phyloP scores from a whole-genome alignment of 2,329 filamentous ascomycete genomes.

The Colletotrichum echinochloae region DNA sequence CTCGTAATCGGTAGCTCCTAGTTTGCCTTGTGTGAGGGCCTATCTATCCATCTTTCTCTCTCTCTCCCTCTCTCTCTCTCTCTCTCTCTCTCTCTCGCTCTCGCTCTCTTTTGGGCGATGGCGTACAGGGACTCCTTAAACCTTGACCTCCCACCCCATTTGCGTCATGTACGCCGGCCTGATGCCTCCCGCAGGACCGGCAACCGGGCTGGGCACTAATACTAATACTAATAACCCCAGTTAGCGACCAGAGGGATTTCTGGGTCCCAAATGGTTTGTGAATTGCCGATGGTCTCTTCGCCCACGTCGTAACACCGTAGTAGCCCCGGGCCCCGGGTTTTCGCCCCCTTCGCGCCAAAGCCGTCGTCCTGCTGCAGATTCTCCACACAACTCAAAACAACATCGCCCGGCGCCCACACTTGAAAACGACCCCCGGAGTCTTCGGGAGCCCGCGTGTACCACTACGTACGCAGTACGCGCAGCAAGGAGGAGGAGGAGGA shows the following conservation, averaged over 20 bases:
- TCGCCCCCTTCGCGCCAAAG: too few relatives aligned
- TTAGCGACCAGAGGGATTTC: too few relatives aligned
- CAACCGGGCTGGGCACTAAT: constrained; percentile 14
- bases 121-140: constrained; percentile 8
- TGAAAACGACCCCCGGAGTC: too few relatives aligned
- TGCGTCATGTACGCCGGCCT: constrained; percentile 27
- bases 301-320: neutral
- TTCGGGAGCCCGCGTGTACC: too few relatives aligned
- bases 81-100: too few relatives aligned
- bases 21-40: neutral
- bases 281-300: constrained; percentile 28
- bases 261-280: too few relatives aligned
- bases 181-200: neutral
- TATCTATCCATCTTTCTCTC: too few relatives aligned
- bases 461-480: too few relatives aligned
- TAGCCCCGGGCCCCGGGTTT: too few relatives aligned
- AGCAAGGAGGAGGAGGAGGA: neutral
- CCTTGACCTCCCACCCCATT: constrained; percentile 8
- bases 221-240: constrained; percentile 21
- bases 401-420: neutral
- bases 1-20: constrained; percentile 15
- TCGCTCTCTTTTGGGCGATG: neutral
- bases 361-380: too few relatives aligned
- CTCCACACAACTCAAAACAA: constrained; percentile 3
- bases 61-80: too few relatives aligned